phyloP scores from a whole-genome alignment of 176 grass and related monocot species.

The Bolboschoenus planiculmis region DNA sequence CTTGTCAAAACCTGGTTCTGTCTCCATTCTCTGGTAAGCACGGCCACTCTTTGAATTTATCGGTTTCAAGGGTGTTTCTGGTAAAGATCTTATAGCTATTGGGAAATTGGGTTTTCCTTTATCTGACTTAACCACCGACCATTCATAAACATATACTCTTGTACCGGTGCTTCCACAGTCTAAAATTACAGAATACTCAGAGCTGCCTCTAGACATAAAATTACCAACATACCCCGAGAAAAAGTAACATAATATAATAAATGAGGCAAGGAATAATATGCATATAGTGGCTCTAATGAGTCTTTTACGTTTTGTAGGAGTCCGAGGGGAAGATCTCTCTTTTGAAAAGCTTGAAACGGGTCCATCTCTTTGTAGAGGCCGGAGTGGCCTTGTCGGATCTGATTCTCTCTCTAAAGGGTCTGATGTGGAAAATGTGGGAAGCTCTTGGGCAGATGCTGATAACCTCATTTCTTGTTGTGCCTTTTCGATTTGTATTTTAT shows the following conservation, averaged over 20 bases:
- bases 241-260: constrained; percentile 51
- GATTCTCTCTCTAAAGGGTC: constrained; percentile 50
- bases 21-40: constrained; percentile 93
- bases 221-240: constrained; percentile 61
- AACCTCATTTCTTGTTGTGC: constrained; percentile 45
- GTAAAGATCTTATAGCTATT: constrained; percentile 67
- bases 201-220: constrained; percentile 55
- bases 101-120: constrained; percentile 51
- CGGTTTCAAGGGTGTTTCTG: constrained; percentile 54
- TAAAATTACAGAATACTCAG: constrained; percentile 94
- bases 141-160: constrained; percentile 86
- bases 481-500: constrained; percentile 9
- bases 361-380: constrained; percentile 63
- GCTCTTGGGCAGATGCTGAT: constrained; percentile 83
- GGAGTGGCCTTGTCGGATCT: constrained; percentile 48
- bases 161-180: constrained; percentile 97
- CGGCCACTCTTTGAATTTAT: constrained; percentile 54
- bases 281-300: constrained; percentile 42
- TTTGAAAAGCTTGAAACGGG: constrained; percentile 71
- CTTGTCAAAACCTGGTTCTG: constrained; percentile 91
- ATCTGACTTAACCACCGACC: constrained; percentile 56
- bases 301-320: constrained; percentile 79
- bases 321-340: constrained; percentile 64
- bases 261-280: constrained; percentile 36
- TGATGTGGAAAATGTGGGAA: constrained; percentile 58